Base-by-base conservation (phyloP, 1,284 basidiomycete genomes). In the Cutaneotrichosporon sp. region DNA sequence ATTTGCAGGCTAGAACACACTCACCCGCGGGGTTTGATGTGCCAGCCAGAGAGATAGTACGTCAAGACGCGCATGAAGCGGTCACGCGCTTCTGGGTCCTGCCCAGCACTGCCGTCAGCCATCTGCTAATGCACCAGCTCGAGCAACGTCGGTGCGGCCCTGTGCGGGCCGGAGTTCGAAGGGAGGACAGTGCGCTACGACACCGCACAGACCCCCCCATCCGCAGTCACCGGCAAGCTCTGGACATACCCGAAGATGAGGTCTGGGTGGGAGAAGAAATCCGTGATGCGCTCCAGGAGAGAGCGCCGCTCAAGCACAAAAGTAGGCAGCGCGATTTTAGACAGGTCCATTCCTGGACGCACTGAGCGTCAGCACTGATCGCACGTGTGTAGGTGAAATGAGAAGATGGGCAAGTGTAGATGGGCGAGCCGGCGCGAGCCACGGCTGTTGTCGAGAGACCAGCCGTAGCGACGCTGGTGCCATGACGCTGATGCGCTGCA, bases 221-320 rank as follows among this genome's bases (percentile, higher is more conserved):
- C 33, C 30, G 17, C 43, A 12, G 33, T 22, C 33, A 3, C 33
- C 33, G 17, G 7, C 8, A 18, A n/a, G n/a, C n/a, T n/a, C n/a
- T n/a, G n/a, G 4, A 54, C 51, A 20, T 48, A 81, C 88, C 77
- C 69, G 59, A 73, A 97, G 72, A 98, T 86, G 69, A 97, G 84
- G 77, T 98, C 93, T 22, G 96, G 92, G 77, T 97, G 94, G 57
- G 90, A 90, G 86, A 98, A 93, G 75, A 99, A 99, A 79, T 99
- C 96, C 38, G 92, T 96, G 69, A 97, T 93, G 63, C 92, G 84
- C 77, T 97, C 92, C 48, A 94, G 82, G 85, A 96, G 89, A 39
- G 72, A 72, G 65, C 91, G 80, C 7, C 91, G 91, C 75, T 97
- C 92, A 53, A 97, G 82, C 0, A 97, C 92, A 66, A 97, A 97